Base-by-base conservation (phyloP, 768 basidiomycete genomes). In the Neoboletus magnificus region DNA sequence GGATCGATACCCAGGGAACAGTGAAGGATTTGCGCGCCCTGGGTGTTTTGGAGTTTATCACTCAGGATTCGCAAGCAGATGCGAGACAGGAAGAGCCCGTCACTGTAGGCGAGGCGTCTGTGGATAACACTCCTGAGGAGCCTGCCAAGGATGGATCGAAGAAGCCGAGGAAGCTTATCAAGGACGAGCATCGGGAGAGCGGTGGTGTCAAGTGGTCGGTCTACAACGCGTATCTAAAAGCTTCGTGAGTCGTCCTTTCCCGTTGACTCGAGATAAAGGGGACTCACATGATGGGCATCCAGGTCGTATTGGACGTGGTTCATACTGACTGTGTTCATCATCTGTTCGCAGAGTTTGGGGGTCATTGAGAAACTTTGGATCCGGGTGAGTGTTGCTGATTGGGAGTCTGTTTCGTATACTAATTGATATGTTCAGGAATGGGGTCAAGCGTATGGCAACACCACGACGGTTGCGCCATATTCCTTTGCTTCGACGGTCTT, bases 171-270 rank as follows among this genome's bases (percentile, higher is more conserved):
- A 88, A 90, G 62, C 71, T 93, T 12, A 70, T 93, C 54, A 85
- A 91, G 66, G 91, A 93, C 46, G 91, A 94, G 65, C 86, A 91
- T 55, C 70, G 91, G 42, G 89, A 89, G 58, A 79, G 79, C 2
- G 93, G 93, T 0, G 84, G 86, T 36, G 92, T 95, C 30, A 91
- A 90, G 64, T 92, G 89, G 87, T 71, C 73, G 1, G 77, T 86
- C 32, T 86, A 86, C 55, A 80, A 83, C 13, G 75, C 81, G 7
- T 91, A 94, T 63, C 66, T 93, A 55, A 78, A 82, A 66, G 87
- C 84, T 18, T 86, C 87, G 85, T 88, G 30, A 52, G 71, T 62
- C 2, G 1, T 47, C 22, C 33, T 20, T 60, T 25, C 9, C 4
- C 1, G 1, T 44, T 32, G 33, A 35, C 36, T 4, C 20, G 5